These are phyloP conservation scores for Dipteronia sinensis DNA, from an alignment of 345 rosid genomes.

Conservation along the genomic window DNA sequence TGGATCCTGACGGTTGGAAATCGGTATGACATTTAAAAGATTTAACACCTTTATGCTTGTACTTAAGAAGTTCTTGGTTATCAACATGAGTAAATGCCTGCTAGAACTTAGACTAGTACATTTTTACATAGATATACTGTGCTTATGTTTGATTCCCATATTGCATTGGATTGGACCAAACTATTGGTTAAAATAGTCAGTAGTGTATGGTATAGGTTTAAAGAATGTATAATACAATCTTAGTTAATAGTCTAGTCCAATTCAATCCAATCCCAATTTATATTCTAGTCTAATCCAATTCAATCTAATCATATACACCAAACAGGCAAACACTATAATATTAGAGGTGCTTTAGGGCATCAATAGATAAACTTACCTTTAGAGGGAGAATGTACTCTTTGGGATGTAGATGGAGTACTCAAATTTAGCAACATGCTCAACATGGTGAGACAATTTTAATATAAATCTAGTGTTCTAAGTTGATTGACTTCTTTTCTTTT, in stretches of 20 bases:
- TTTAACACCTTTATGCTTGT: constrained; percentile 16
- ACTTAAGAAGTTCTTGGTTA: background rate
- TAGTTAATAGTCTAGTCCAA: background rate
- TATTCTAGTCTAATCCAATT: background rate
- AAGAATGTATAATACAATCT: background rate
- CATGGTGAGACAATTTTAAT: background rate
- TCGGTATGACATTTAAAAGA: constrained; percentile 51
- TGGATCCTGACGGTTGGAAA: constrained; percentile 99
- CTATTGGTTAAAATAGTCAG: background rate
- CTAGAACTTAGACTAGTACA: background rate
- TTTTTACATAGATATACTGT: background rate
- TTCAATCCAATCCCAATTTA: background rate
- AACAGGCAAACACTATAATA: background rate
- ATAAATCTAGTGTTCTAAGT: background rate
- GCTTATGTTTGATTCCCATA: background rate
- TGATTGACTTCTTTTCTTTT: background rate
- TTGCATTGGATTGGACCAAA: background rate
- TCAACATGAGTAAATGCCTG: background rate
- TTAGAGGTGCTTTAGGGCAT: background rate
- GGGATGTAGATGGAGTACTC: background rate
- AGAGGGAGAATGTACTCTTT: background rate
- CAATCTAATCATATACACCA: background rate
- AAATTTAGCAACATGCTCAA: background rate
- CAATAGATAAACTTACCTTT: background rate
- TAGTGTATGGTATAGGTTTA: background rate